Evolutionary conservation across 139 green algal genomes (phyloP).

Genomic region (Chlorella sorokiniana): DNA sequence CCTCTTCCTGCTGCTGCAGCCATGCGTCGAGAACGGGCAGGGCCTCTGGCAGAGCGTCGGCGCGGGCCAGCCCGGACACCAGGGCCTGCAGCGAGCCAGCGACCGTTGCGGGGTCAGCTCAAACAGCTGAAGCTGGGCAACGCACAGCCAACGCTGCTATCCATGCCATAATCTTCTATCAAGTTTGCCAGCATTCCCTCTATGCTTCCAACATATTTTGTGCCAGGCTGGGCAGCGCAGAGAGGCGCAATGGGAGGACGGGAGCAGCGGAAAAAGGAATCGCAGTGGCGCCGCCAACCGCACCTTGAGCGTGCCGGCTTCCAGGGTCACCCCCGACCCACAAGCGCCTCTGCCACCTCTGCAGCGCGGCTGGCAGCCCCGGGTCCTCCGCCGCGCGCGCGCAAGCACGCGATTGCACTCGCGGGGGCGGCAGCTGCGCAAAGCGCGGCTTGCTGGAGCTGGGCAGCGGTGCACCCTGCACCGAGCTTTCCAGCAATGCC

Average conservation of each 20-base stretch:
- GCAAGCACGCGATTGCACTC: slow-evolving; percentile 33
- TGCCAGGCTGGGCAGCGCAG: no score
- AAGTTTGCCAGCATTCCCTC: no score
- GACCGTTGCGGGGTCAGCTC: no score
- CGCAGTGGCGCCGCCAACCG: neutral
- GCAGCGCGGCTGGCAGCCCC: neutral
- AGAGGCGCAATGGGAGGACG: no score
- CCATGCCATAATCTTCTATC: no score
- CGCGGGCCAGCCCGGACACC: neutral
- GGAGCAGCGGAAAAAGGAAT: no score
- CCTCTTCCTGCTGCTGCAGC: slow-evolving; percentile 30
- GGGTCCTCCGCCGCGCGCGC: neutral
- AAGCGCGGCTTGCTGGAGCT: neutral
- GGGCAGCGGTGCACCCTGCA: neutral
- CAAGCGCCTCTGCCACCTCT: slow-evolving; percentile 27
- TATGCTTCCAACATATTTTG: no score
- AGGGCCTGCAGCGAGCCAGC: slow-evolving; percentile 6
- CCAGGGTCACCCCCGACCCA: slow-evolving; percentile 2
- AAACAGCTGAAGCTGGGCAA: no score
- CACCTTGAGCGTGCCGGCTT: slow-evolving; percentile 25
- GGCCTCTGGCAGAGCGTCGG: neutral
- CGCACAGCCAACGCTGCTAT: no score
- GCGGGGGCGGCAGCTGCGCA: slow-evolving; percentile 12
- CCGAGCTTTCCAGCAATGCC: slow-evolving; percentile 9
- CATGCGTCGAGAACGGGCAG: slow-evolving; percentile 34